phyloP scores from a whole-genome alignment of 2,329 filamentous ascomycete species.

The Colletotrichum sp. region DNA sequence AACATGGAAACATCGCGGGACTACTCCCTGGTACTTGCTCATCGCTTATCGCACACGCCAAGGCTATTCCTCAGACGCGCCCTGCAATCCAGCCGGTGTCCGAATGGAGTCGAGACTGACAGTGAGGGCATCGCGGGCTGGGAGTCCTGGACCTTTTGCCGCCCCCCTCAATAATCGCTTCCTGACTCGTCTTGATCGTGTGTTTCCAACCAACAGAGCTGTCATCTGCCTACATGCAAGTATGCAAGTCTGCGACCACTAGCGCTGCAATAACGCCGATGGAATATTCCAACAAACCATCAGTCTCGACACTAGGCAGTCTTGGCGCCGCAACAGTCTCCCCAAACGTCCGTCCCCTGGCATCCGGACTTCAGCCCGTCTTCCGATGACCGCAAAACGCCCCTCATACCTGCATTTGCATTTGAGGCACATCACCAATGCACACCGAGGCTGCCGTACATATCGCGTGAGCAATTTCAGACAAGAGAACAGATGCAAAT shows the following conservation, averaged over 20 bases:
- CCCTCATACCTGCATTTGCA: background rate
- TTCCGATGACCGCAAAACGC: background rate
- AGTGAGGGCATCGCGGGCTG: background rate
- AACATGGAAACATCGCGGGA: slow-evolving; percentile 17
- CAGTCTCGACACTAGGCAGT: background rate
- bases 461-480: background rate
- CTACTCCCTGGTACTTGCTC: background rate
- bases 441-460: background rate
- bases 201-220: background rate
- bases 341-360: background rate
- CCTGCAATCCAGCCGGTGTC: background rate
- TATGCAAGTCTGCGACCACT: background rate
- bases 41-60: slow-evolving; percentile 15
- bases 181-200: slow-evolving; percentile 5
- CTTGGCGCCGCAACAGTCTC: slow-evolving; percentile 2
- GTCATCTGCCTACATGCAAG: background rate
- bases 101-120: background rate
- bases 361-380: background rate
- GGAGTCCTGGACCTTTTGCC: background rate
- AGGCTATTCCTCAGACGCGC: slow-evolving; percentile 11
- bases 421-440: background rate
- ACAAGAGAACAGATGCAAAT: background rate
- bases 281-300: background rate
- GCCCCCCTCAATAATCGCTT: background rate
- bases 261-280: background rate